A percentile compares a stretch with the other conserved stretches of the same genome.
Evolutionary conservation across 1,284 basidiomycete species (phyloP).

Genomic region (Ceratobasidium sp.): DNA sequence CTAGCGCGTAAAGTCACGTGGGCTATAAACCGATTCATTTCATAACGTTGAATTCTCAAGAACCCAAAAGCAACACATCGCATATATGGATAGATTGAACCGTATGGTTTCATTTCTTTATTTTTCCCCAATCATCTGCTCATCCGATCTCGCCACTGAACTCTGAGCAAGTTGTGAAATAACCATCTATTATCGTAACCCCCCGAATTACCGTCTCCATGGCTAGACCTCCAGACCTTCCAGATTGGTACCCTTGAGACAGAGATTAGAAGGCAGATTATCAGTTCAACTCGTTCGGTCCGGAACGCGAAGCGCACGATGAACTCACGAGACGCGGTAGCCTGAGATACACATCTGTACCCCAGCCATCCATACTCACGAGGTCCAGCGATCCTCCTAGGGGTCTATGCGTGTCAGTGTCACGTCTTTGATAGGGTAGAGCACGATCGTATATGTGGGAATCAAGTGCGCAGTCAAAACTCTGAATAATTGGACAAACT

Average conservation of each 20-base stretch:
- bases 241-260: conserved; percentile 72
- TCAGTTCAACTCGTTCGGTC: neutral
- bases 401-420: conserved; percentile 62
- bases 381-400: conserved; percentile 76
- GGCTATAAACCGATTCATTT: conserved; percentile 7
- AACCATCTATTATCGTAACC: neutral
- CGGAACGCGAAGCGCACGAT: conserved; percentile 28
- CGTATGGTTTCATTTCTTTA: conserved; percentile 18
- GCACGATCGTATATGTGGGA: conserved; percentile 20
- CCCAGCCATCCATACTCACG: conserved; percentile 83
- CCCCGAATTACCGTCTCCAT: neutral
- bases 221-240: conserved; percentile 76
- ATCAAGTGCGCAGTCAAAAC: neutral
- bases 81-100: conserved; percentile 42
- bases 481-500: conserved; percentile 46
- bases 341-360: conserved; percentile 82
- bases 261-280: neutral
- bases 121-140: neutral
- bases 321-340: conserved; percentile 76
- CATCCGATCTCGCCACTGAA: conserved; percentile 11
- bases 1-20: conserved; percentile 28
- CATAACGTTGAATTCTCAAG: neutral
- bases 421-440: conserved; percentile 17
- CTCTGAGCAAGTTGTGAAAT: neutral
- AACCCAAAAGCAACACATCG: conserved; percentile 18